Conservation (phyloP, 257 asterid species). For the Vinca minor region DNA sequence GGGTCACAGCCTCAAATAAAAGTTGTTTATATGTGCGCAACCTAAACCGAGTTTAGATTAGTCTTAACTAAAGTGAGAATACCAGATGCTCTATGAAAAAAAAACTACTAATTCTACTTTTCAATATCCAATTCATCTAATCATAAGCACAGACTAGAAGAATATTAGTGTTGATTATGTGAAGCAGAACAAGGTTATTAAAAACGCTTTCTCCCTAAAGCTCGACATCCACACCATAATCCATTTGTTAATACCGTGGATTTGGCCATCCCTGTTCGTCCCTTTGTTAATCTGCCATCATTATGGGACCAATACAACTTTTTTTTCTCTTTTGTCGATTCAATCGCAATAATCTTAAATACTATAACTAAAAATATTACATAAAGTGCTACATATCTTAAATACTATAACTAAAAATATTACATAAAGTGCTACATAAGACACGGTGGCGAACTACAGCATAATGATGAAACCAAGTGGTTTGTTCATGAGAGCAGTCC, state of each 20-base stretch:
- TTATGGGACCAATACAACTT: background rate
- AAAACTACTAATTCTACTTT: slow-evolving; percentile 1
- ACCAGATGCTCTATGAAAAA: no score
- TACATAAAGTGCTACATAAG: no score
- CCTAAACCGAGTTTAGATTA: no score
- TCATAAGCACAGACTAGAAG: background rate
- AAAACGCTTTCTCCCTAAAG: slow-evolving; percentile 10
- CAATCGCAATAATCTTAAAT: background rate
- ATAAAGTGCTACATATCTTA: no score
- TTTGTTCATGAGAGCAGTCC: background rate
- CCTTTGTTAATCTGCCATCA: slow-evolving; percentile 7
- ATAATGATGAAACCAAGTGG: slow-evolving; percentile 17
- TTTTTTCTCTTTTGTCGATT: background rate
- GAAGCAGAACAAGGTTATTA: background rate
- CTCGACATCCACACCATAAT: slow-evolving; percentile 3
- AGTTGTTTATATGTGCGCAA: no score
- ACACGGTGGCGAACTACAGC: background rate
- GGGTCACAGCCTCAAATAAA: no score
- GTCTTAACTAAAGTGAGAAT: no score
- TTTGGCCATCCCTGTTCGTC: slow-evolving; percentile 6
- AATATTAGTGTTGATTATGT: background rate
- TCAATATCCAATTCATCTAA: background rate
- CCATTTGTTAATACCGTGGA: background rate
- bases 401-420: no score
- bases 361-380: no score